phyloP scores from a whole-genome alignment of 257 asterid genomes.

The Solanum ahanhuiri region DNA sequence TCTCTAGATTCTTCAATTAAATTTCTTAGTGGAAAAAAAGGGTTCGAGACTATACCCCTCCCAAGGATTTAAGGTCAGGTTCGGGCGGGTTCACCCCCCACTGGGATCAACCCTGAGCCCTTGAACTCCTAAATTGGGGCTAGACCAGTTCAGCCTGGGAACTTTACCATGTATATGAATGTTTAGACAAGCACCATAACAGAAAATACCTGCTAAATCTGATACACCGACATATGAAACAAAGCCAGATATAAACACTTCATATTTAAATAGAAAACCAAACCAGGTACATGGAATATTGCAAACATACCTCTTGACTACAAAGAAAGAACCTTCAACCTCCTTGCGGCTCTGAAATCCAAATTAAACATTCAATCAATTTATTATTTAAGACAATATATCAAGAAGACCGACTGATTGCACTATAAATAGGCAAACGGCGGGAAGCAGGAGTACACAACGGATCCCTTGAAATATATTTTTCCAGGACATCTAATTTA shows the following conservation, averaged over 20 bases:
- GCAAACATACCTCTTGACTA: constrained; percentile 57
- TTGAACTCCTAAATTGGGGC: background rate
- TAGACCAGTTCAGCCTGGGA: background rate
- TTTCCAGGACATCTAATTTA: background rate
- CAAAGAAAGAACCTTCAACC: constrained; percentile 83
- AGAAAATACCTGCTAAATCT: background rate
- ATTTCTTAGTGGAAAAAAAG: background rate
- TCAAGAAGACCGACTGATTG: background rate
- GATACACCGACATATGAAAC: background rate
- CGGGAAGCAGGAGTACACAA: background rate
- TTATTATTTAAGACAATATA: background rate
- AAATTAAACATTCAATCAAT: background rate
- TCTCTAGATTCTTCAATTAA: background rate
- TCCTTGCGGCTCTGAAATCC: constrained; percentile 67
- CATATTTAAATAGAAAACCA: background rate
- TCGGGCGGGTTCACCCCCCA: background rate
- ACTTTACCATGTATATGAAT: background rate
- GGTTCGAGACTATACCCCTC: background rate
- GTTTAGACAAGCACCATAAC: background rate
- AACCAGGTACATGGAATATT: background rate
- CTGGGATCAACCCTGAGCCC: background rate
- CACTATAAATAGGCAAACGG: background rate
- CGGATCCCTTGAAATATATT: background rate
- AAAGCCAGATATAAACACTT: background rate
- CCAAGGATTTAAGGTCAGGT: background rate